These are phyloP conservation scores for Cyberlindnera petersonii DNA, from an alignment of 805 yeast species.

Conservation along the genomic window DNA sequence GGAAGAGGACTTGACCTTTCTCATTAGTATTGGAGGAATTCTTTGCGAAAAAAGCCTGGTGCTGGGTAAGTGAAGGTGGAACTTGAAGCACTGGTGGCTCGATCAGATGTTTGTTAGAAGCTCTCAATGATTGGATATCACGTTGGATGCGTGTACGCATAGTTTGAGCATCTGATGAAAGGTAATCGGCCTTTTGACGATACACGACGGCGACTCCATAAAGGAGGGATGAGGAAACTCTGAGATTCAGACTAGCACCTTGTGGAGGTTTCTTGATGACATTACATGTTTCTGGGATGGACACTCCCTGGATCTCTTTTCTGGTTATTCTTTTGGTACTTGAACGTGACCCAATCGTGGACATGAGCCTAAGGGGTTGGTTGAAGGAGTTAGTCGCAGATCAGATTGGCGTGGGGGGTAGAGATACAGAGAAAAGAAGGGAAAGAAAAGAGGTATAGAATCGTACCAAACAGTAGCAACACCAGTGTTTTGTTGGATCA, in stretches of 20 bases:
- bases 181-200: constrained; percentile 45
- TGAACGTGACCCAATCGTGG: constrained; percentile 39
- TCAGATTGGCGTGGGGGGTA: no score
- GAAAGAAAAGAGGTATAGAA: no score
- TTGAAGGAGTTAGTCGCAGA: background rate
- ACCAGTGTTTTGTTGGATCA: constrained; percentile 24
- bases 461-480: constrained; percentile 24
- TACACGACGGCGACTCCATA: constrained; percentile 45
- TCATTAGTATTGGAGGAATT: background rate
- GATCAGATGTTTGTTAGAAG: constrained; percentile 6
- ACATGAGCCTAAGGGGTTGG: constrained; percentile 29
- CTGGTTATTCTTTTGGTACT: constrained; percentile 29
- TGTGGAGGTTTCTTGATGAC: constrained; percentile 25
- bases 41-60: background rate
- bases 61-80: constrained; percentile 2
- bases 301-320: constrained; percentile 33
- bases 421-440: no score
- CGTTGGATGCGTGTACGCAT: constrained; percentile 25
- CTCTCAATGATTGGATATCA: constrained; percentile 16
- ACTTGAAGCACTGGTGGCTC: constrained; percentile 10
- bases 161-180: constrained; percentile 29
- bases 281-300: constrained; percentile 42
- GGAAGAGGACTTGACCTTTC: constrained; percentile 18
- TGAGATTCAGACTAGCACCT: constrained; percentile 21
- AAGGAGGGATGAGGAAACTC: constrained; percentile 39